phyloP scores from a whole-genome alignment of 371 early-diverging fungal genomes.

The Coemansia sp. region DNA sequence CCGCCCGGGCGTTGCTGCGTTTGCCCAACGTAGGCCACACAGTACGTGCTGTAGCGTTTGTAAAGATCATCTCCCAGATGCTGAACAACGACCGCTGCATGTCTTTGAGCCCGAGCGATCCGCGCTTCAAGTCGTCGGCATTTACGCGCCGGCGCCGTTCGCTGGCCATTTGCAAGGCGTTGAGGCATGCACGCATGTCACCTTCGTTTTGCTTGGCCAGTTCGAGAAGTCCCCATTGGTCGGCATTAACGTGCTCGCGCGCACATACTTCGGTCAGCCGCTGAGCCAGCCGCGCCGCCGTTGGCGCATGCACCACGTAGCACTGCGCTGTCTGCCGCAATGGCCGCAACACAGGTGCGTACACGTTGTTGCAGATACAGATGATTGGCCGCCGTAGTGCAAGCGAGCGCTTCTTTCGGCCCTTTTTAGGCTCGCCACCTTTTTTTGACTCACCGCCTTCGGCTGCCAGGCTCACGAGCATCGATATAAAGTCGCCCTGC shows the following conservation, averaged over 20 bases:
- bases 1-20: background rate
- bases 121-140: conserved; percentile 60
- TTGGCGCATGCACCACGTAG: conserved; percentile 66
- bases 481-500: conserved; percentile 72
- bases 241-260: conserved; percentile 71
- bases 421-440: conserved; percentile 20
- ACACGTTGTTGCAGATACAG: conserved; percentile 97
- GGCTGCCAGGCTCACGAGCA: conserved; percentile 50
- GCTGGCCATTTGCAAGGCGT: conserved; percentile 73
- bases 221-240: conserved; percentile 69
- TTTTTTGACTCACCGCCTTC: background rate
- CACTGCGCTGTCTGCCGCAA: conserved; percentile 75
- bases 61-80: conserved; percentile 80
- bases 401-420: conserved; percentile 52
- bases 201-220: conserved; percentile 78
- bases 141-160: conserved; percentile 50
- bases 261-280: conserved; percentile 81
- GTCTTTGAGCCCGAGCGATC: conserved; percentile 78
- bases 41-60: conserved; percentile 20
- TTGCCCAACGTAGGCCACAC: conserved; percentile 9
- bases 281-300: conserved; percentile 66
- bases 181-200: conserved; percentile 83
- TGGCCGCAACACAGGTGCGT: conserved; percentile 84
- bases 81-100: conserved; percentile 70
- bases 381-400: conserved; percentile 87